Percentiles rank a stretch among this genome's conserved stretches.
Conservation (phyloP, 2,329 filamentous ascomycete genomes). For the Arachnomyces sp. region DNA sequence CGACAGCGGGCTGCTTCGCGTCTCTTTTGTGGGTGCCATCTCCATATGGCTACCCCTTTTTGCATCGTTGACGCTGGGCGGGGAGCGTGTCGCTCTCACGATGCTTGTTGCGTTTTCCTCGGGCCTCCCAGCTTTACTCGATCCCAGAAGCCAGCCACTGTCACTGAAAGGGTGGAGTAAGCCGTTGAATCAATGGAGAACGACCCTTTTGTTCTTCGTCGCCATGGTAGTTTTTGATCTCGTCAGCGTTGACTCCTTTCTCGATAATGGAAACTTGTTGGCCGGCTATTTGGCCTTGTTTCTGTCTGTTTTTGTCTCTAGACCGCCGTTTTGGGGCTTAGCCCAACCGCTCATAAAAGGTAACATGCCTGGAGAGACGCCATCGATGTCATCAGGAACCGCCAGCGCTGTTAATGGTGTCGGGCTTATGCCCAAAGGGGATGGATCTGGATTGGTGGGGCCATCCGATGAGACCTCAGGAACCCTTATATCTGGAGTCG, state of each 20-base stretch:
- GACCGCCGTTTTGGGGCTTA: not conserved
- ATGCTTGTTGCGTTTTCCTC: slow-evolving; percentile 30
- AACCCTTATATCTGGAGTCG: slow-evolving; percentile 4
- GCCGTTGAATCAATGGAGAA: slow-evolving; percentile 5
- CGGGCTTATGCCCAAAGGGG: slow-evolving; percentile 21
- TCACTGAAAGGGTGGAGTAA: not conserved
- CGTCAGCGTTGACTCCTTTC: not conserved
- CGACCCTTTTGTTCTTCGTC: slow-evolving; percentile 3
- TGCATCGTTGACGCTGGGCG: slow-evolving; percentile 47
- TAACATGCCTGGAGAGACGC: not conserved
- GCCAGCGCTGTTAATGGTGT: no score
- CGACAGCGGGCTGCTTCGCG: slow-evolving; percentile 10
- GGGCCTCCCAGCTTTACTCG: slow-evolving; percentile 7
- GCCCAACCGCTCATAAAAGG: not conserved
- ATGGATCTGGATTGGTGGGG: slow-evolving; percentile 26
- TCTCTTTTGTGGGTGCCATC: slow-evolving; percentile 26
- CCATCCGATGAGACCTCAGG: slow-evolving; percentile 17
- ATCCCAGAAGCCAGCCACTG: not conserved
- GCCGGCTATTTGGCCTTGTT: slow-evolving; percentile 9
- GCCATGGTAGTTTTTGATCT: slow-evolving; percentile 7
- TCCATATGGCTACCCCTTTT: slow-evolving; percentile 48
- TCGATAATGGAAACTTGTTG: not conserved
- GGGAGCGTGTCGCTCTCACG: slow-evolving; percentile 44
- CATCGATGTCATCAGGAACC: not conserved
- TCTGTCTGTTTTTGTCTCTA: not conserved